These are phyloP conservation scores for Mycosphaerella sp. DNA, from an alignment of 2,329 filamentous ascomycete genomes.

Conservation along the genomic window DNA sequence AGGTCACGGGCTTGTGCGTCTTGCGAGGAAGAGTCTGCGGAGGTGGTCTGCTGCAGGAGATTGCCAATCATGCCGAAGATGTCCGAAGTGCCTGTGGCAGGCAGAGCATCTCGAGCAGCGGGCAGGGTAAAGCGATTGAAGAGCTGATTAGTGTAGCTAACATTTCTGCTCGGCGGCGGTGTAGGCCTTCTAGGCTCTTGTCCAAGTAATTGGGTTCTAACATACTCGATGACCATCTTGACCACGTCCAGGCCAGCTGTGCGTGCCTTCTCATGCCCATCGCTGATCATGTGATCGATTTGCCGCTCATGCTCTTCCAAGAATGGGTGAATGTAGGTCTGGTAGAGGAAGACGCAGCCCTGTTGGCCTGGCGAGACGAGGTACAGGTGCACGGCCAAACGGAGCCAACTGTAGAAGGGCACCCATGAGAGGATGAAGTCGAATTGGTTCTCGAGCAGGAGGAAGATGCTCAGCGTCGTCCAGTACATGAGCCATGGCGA, in stretches of 20 bases:
- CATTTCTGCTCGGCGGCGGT: conserved; percentile 41
- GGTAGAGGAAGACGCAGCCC: conserved; percentile 79
- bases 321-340: conserved; percentile 79
- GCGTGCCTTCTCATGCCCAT: conserved; percentile 70
- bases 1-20: conserved; percentile 46
- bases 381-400: conserved; percentile 81
- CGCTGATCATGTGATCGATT: conserved; percentile 85
- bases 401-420: conserved; percentile 89
- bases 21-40: conserved; percentile 32
- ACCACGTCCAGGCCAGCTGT: conserved; percentile 61
- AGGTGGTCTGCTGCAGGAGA: conserved; percentile 53
- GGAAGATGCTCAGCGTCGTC: conserved; percentile 77
- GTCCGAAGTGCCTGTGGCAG: conserved; percentile 50
- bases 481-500: conserved; percentile 99
- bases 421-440: conserved; percentile 84
- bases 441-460: conserved; percentile 79
- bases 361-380: conserved; percentile 97
- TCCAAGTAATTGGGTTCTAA: conserved; percentile 74
- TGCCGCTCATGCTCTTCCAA: conserved; percentile 76
- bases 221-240: conserved; percentile 43
- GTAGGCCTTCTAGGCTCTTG: conserved; percentile 55
- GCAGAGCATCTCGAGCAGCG: conserved; percentile 51
- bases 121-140: conserved; percentile 84
- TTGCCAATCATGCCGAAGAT: conserved; percentile 72
- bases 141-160: conserved; percentile 69